Evolutionary conservation across 2,329 filamentous ascomycete species (phyloP), one percentile per base, ranked within the genome.

Genomic region (Botrytis hyacinthi): DNA sequence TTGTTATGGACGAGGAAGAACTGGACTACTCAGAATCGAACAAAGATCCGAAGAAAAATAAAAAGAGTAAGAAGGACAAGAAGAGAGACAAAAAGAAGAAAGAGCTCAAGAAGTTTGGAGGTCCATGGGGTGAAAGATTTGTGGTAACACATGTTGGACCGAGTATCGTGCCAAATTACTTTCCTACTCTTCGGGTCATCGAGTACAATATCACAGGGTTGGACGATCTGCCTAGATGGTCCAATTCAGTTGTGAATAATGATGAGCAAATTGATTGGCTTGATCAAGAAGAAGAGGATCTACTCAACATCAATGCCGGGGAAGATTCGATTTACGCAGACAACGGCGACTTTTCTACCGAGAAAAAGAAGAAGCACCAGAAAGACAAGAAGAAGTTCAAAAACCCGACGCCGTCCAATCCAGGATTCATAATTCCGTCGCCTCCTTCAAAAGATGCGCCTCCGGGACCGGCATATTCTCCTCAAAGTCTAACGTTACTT

Each of bases 141-240:
- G 91, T 94, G 71, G 82, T 97, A 9, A 91, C 93, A 0, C 85
- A 96, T 40, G 91, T 98, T 73, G 89, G 91, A 65, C 93, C 95
- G 0, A 98, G 95, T 80, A 85, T 99, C 54, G 93, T 98, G 14
- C 96, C 95, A 10, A 98, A 96, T 80, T 97, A 94, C 82, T 96
- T 95, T 76, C 96, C 95, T 0, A 94, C 93, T 0, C 83, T 98
- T 46, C 89, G 95, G n/a, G 87, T 99, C n/a, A 86, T 95, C 76
- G 93, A 97, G 80, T 99, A 98, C 85, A 98, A 99, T 81, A 93
- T 93, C 72, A 93, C 86, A 60, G 80, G 80, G 18, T 75, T 81
- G 40, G 78, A 81, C 40, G 54, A 72, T 4, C 66, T 72, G 42
- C 67, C 66, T 6, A 74, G 75, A 10, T 81, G 80, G 80, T 74